Evolutionary conservation across 1,284 basidiomycete genomes (phyloP).

Genomic region (Clitocybe nebularis): DNA sequence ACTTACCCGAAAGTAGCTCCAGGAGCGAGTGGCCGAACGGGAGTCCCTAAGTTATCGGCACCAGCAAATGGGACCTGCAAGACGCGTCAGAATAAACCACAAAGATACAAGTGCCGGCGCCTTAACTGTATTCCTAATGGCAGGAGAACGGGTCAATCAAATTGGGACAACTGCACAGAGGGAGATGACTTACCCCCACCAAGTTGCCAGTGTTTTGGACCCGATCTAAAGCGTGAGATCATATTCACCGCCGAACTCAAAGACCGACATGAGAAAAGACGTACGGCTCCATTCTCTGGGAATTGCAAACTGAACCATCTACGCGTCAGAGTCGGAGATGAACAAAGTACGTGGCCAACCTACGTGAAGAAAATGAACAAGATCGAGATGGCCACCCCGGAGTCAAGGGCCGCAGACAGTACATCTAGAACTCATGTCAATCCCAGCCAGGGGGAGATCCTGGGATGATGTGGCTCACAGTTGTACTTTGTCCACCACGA

Average conservation of each 20-base stretch:
- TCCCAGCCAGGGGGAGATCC: background rate
- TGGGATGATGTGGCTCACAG: constrained; percentile 12
- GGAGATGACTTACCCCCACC: constrained; percentile 42
- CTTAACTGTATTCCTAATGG: constrained; percentile 34
- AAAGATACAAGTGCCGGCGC: background rate
- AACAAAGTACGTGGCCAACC: background rate
- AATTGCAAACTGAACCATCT: constrained; percentile 48
- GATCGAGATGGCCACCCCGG: constrained; percentile 53
- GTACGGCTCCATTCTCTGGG: constrained; percentile 45
- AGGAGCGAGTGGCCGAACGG: constrained; percentile 31
- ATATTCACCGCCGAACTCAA: background rate
- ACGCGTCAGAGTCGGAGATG: background rate
- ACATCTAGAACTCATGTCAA: constrained; percentile 27
- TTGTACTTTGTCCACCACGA: constrained; percentile 71
- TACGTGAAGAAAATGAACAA: constrained; percentile 59
- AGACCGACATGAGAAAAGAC: background rate
- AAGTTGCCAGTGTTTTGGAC: constrained; percentile 33
- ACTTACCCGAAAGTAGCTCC: constrained; percentile 38
- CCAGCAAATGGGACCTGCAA: constrained; percentile 28
- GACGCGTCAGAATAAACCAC: background rate
- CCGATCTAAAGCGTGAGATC: constrained; percentile 35
- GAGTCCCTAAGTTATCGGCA: constrained; percentile 36
- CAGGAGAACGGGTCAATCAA: background rate
- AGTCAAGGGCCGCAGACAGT: constrained; percentile 57
- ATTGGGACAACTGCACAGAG: too few species aligned